These are phyloP conservation scores for Chaetomiaceae sp. DNA, from an alignment of 2,329 filamentous ascomycete species.

Conservation along the genomic window DNA sequence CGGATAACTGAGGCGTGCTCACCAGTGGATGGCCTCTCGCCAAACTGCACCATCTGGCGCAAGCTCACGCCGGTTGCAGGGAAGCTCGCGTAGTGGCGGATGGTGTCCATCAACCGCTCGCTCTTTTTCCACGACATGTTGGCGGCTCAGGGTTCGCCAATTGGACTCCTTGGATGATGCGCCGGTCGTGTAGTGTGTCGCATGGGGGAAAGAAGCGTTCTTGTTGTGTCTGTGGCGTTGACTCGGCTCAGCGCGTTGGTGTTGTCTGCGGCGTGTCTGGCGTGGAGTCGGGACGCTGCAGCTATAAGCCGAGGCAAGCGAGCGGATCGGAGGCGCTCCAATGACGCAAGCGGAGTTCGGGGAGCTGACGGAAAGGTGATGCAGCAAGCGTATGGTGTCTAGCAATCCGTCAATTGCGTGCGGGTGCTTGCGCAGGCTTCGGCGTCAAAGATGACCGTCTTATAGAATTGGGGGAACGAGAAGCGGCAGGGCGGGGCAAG, in stretches of 20 bases:
- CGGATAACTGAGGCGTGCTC: conserved; percentile 32
- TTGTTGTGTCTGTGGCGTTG: not conserved
- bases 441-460: conserved; percentile 4
- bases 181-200: conserved; percentile 18
- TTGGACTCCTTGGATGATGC: conserved; percentile 21
- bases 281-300: conserved; percentile 10
- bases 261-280: not conserved
- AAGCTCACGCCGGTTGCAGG: conserved; percentile 94
- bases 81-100: conserved; percentile 95
- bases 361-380: not conserved
- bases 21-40: conserved; percentile 88
- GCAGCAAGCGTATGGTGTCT: not conserved
- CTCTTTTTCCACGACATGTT: conserved; percentile 92
- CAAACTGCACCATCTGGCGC: conserved; percentile 98
- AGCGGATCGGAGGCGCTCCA: conserved; percentile 18
- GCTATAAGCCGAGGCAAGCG: conserved; percentile 27
- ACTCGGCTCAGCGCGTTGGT: not conserved
- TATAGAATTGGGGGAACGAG: not conserved
- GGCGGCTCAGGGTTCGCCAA: conserved; percentile 30
- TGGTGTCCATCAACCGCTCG: conserved; percentile 90
- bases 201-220: conserved; percentile 17
- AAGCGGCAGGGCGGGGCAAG: conserved; percentile 7
- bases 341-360: conserved; percentile 24
- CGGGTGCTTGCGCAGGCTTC: conserved; percentile 1
- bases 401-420: conserved; percentile 12